These are phyloP conservation scores for Stephania yunnanensis DNA, from an alignment of 164 flowering plant genomes.

Conservation along the genomic window DNA sequence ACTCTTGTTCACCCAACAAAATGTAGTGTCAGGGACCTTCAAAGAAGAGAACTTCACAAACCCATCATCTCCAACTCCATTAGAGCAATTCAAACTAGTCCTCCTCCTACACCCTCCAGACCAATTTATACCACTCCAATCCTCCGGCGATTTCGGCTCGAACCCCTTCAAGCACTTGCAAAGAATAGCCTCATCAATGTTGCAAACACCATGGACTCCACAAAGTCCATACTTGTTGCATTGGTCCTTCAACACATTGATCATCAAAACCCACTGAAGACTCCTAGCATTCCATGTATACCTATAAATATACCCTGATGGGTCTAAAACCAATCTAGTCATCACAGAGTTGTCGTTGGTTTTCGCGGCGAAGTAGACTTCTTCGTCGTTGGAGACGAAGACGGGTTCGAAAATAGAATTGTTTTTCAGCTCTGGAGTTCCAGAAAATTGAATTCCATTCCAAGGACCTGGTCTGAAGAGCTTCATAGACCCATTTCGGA, in stretches of 20 bases:
- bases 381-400: neutral
- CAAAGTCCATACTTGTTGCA: conserved; percentile 10
- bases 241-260: conserved; percentile 2
- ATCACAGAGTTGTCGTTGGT: conserved; percentile 10
- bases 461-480: neutral
- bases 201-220: conserved; percentile 7
- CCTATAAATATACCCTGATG: conserved; percentile 4
- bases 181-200: neutral
- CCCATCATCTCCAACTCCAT: conserved; percentile 6
- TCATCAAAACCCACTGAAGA: conserved; percentile 4
- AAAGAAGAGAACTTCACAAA: conserved; percentile 8
- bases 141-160: neutral
- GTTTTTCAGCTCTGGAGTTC: neutral
- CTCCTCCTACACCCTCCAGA: conserved; percentile 5
- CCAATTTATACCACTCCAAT: neutral
- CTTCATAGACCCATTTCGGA: neutral
- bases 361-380: neutral
- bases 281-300: conserved; percentile 7
- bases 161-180: conserved; percentile 16
- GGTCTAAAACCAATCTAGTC: conserved; percentile 10
- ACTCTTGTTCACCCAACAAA: conserved; percentile 2
- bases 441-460: neutral
- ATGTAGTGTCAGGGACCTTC: conserved; percentile 11
- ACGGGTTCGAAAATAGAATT: neutral
- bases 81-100: neutral